Conservation (phyloP, 164 flowering plant species). For the Chimonanthus praecox region DNA sequence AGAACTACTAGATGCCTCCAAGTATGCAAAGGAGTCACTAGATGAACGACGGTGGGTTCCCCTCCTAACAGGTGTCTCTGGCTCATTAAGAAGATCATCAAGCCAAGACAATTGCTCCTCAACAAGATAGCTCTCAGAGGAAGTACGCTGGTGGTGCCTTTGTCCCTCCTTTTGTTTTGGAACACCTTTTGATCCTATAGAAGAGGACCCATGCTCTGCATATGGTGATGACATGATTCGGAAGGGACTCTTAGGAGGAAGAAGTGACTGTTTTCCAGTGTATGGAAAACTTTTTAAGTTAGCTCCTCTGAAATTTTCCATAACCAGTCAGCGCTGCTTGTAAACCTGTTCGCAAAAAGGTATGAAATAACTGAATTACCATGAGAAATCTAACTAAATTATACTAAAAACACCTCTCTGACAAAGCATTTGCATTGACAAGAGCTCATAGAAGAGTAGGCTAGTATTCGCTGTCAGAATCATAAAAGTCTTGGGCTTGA, state of each 20-base stretch:
- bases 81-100: constrained; percentile 39
- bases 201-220: constrained; percentile 49
- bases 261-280: constrained; percentile 3
- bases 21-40: constrained; percentile 79
- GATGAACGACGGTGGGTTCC: constrained; percentile 80
- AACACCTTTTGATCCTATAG: constrained; percentile 39
- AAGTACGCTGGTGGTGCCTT: constrained; percentile 61
- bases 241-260: constrained; percentile 19
- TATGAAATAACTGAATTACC: too few species aligned
- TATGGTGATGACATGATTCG: constrained; percentile 39
- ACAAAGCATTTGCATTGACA: too few species aligned
- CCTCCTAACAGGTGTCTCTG: constrained; percentile 66
- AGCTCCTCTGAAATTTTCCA: too few species aligned
- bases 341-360: too few species aligned
- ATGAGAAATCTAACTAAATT: too few species aligned
- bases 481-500: too few species aligned
- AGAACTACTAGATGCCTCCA: constrained; percentile 37
- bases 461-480: too few species aligned
- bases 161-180: constrained; percentile 58
- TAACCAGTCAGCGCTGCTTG: too few species aligned
- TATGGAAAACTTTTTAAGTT: too few species aligned
- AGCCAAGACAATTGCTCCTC: constrained; percentile 77
- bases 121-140: constrained; percentile 63
- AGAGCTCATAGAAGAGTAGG: too few species aligned
- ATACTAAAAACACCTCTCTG: too few species aligned